Base-by-base conservation (phyloP, 345 rosid genomes). In the Corchorus olitorius region DNA sequence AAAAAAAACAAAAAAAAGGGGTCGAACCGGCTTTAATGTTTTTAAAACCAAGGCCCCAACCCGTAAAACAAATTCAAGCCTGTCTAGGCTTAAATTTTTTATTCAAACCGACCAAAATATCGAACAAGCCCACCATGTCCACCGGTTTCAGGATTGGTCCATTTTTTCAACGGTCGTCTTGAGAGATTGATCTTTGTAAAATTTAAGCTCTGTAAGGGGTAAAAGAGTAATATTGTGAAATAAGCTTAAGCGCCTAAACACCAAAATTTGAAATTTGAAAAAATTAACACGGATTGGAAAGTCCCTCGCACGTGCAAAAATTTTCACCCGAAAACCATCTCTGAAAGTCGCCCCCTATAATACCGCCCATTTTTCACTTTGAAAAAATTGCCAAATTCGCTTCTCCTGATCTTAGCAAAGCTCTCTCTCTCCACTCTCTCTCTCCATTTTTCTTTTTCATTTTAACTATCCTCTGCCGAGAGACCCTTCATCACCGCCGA, bases 301-400 rank as follows among this genome's bases (percentile, higher is more conserved):
- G 34, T 50, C 0, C 3, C 2, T 10, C 1, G n/a, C 80, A 71
- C 71, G 76, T 77, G 80, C 33, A 14, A 22, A 77, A 45, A 1
- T 14, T 22, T 34, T 49, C 5, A 17, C 33, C 27, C 10, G 20
- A 62, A 62, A 8, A 1, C 39, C 45, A 2, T 10, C 22, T 6
- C 8, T 16, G 12, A 45, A 15, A 34, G 16, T 33, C 60, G 0
- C 4, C 6, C 11, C 15, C 46, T 68, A 50, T 35, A 76, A 79
- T 15, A 69, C 89, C 87, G 87, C 87, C 86, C 81, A 74, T 60
- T 49, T 62, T 55, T 46, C 78, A 70, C 62, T 45, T 82, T 80
- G 19, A 75, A 80, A 81, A 79, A 72, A 52, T 82, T 65, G 82
- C 84, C 81, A 66, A 64, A 62, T 65, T 70, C 69, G 53, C 71